Evolutionary conservation across 208 protist genomes (phyloP), one percentile per base, ranked within the genome.

Genomic region (Lotmaria passim): DNA sequence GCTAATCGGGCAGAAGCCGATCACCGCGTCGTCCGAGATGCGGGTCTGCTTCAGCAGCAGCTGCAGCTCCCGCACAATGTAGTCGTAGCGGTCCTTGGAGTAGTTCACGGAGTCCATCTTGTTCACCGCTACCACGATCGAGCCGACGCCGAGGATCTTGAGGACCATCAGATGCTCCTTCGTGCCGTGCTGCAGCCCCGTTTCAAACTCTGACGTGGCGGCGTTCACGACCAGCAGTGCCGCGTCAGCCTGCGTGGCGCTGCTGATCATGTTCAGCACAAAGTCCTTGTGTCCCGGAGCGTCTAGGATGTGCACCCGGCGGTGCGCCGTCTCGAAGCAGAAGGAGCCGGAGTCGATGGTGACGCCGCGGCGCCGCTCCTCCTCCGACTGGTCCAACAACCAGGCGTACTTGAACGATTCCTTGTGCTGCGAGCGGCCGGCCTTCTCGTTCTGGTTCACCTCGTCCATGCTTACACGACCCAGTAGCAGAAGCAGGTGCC

Each of bases 61-160:
- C 23, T 75, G 89, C 53, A 99, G 67, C 75, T 98, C 94, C 21
- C 71, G 70, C 12, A 91, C 74, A 47, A 98, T 96, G 71, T 97
- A 87, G 61, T 98, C 83, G 73, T 96, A 99, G 41, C 95, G 71
- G 26, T 96, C 95, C 75, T 97, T 66, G 10, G 78, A 78, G 90
- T 92, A 98, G 28, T 80, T 67, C 4, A 99, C 97, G 26, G 91
- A 89, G 87, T 99, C 98, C 98, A 99, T 99, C 87, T 99, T 99
- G 91, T 99, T 99, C 70, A 99, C 90, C n/a, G 91, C 93, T 10
- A 99, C 95, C 21, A 99, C 83, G 23, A 99, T 86, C 24, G 87
- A 80, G n/a, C 95, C 93, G 15, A 99, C 91, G 56, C 98, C 98
- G n/a, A 99, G 82, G 19, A 98, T 99, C 69, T 99, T 99, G 36